phyloP scores from a whole-genome alignment of 2,329 filamentous ascomycete genomes.

The Blastomyces gilchristii region DNA sequence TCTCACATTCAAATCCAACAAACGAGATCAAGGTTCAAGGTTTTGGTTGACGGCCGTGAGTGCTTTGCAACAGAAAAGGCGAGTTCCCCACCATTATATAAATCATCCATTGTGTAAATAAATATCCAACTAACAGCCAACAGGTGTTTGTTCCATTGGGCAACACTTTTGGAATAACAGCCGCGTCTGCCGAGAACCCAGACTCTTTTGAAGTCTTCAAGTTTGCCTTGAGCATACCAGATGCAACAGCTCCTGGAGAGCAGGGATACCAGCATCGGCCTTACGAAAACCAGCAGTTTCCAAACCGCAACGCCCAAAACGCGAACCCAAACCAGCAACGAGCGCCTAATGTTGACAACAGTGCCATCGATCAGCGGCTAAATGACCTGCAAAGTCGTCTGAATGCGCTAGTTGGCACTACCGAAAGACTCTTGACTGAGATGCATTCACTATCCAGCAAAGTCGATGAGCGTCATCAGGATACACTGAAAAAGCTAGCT shows the following conservation, averaged over 20 bases:
- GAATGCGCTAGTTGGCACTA: constrained; percentile 50
- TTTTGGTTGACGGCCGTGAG: constrained; percentile 65
- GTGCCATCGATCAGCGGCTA: constrained; percentile 26
- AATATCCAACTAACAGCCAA: constrained; percentile 11
- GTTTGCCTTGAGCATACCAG: constrained; percentile 57
- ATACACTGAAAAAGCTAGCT: constrained; percentile 33
- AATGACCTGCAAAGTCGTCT: constrained; percentile 62
- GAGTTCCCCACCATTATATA: constrained; percentile 10
- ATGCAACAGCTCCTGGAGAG: constrained; percentile 7
- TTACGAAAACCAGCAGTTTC: constrained; percentile 15
- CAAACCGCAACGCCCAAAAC: constrained; percentile 26
- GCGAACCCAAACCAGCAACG: constrained; percentile 25
- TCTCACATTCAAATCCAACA: constrained; percentile 69
- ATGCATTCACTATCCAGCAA: constrained; percentile 43
- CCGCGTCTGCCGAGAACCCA: constrained; percentile 78
- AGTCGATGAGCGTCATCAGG: constrained; percentile 45
- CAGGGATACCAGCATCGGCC: constrained; percentile 2
- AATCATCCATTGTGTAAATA: background rate
- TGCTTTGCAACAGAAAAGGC: constrained; percentile 74
- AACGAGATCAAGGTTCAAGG: constrained; percentile 55
- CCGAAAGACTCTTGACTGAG: constrained; percentile 45
- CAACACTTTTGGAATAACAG: constrained; percentile 79
- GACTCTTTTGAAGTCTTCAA: constrained; percentile 94
- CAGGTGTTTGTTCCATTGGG: constrained; percentile 65
- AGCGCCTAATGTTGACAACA: constrained; percentile 22